Base-by-base conservation (phyloP, 2,329 filamentous ascomycete genomes). In the Helicocarpus griseus region DNA sequence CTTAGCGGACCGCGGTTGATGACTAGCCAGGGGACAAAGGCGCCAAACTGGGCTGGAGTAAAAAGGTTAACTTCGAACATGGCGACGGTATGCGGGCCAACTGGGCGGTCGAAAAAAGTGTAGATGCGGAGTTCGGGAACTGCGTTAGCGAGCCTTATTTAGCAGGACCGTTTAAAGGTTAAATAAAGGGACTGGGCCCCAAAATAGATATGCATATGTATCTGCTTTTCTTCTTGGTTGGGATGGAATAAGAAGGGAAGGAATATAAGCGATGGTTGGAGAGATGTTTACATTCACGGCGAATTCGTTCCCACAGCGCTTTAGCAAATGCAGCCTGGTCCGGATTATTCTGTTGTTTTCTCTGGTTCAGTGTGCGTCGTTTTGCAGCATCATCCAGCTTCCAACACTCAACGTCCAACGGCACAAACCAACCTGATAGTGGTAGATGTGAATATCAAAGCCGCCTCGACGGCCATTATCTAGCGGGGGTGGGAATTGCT, bases 1-100 rank as follows among this genome's bases (percentile, higher is more conserved):
- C 85, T 89, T 54, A 95, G 68, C 2, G 87, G 87, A 0, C 89
- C 89, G 4, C 89, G 77, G 69, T 90, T 84, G 52, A 95, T 80
- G 28, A 87, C 79, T 28, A 95, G 72, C 89, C 89, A 95, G 0
- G 87, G 78, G 36, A 96, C 72, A 61, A 95, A 94, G 0, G 90
- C 89, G 0, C 89, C 89, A 62, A 95, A 95, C 66, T 95, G 87
- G 2, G 81, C 83, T 0, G 89, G 90, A 0, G 84, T 89, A 66
- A 91, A 88, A 19, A 95, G 43, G 59, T 94, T 94, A 43, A 95
- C 88, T 69, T 96, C 90, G 61, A 95, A 95, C 89, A 95, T 95
- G 49, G 83, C 86, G 0, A 89, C 68, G 0, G 86, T 83, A 65
- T 95, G 89, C 0, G 89, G 89, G 0, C 89, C 90, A 26, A 95